Percentiles rank a stretch among this genome's conserved stretches.
Evolutionary conservation across 23 red algal genomes (phyloP).

Genomic region (Gracilariopsis chorda): DNA sequence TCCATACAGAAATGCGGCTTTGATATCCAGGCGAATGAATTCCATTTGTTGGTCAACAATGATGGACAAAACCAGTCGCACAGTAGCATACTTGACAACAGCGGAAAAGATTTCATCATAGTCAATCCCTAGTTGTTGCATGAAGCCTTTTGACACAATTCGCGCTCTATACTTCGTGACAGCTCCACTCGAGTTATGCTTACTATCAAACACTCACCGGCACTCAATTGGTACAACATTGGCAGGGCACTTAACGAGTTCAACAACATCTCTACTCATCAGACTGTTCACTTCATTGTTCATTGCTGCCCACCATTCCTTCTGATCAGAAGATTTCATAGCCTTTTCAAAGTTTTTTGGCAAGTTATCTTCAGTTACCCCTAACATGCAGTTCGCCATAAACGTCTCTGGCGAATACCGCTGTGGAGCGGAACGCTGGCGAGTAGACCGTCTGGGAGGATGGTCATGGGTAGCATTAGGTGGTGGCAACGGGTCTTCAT

Average conservation of each 20-base stretch:
- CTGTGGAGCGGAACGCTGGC: no score
- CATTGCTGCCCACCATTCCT: no score
- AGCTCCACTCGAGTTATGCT: background rate
- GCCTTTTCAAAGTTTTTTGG: no score
- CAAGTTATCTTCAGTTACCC: no score
- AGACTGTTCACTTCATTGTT: no score
- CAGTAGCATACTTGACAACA: background rate
- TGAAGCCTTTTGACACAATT: conserved; percentile 44
- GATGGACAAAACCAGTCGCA: background rate
- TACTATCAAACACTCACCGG: background rate
- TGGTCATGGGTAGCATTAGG: no score
- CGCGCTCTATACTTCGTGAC: conserved; percentile 8
- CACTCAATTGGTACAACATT: background rate
- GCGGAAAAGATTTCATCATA: conserved; percentile 29
- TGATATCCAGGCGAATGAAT: background rate
- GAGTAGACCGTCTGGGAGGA: no score
- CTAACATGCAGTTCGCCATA: no score
- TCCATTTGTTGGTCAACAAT: background rate
- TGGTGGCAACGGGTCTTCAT: no score
- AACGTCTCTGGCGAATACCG: no score
- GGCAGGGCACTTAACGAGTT: background rate
- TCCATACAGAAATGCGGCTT: background rate
- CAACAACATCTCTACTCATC: no score
- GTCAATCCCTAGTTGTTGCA: background rate
- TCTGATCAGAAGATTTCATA: no score